These are phyloP conservation scores for Marasmius fiardii DNA, from an alignment of 1,284 basidiomycete genomes.

Conservation along the genomic window DNA sequence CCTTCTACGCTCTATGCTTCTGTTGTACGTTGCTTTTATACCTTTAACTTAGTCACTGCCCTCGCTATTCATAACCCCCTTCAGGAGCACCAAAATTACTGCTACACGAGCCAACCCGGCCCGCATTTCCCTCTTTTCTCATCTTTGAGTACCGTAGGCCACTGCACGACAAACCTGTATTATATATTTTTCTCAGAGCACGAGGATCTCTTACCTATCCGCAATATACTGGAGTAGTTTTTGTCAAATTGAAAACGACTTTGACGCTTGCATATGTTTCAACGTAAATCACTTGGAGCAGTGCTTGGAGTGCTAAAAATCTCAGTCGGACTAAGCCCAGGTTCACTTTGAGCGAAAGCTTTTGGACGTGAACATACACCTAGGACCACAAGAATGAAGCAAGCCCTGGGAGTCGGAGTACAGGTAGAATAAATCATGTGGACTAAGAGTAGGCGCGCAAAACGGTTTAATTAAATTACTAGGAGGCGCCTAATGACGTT, in stretches of 20 bases:
- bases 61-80: not conserved
- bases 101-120: slow-evolving; percentile 67
- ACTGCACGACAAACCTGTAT: slow-evolving; percentile 83
- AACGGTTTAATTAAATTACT: too few species aligned
- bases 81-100: not conserved
- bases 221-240: slow-evolving; percentile 55
- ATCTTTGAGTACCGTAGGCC: slow-evolving; percentile 59
- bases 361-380: too few species aligned
- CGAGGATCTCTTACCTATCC: slow-evolving; percentile 57
- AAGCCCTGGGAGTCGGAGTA: too few species aligned
- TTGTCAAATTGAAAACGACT: too few species aligned
- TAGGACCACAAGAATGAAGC: too few species aligned
- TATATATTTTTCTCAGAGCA: not conserved
- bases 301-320: slow-evolving; percentile 11
- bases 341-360: too few species aligned
- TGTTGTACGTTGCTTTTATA: not conserved
- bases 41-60: not conserved
- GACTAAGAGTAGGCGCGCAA: too few species aligned
- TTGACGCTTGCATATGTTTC: too few species aligned
- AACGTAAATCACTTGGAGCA: slow-evolving; percentile 26
- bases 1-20: too few species aligned
- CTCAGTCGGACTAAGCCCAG: too few species aligned
- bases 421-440: too few species aligned
- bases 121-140: slow-evolving; percentile 43
- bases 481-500: too few species aligned